Evolutionary conservation across 2,329 filamentous ascomycete species (phyloP).

Genomic region (Pyrenochaeta sp.): DNA sequence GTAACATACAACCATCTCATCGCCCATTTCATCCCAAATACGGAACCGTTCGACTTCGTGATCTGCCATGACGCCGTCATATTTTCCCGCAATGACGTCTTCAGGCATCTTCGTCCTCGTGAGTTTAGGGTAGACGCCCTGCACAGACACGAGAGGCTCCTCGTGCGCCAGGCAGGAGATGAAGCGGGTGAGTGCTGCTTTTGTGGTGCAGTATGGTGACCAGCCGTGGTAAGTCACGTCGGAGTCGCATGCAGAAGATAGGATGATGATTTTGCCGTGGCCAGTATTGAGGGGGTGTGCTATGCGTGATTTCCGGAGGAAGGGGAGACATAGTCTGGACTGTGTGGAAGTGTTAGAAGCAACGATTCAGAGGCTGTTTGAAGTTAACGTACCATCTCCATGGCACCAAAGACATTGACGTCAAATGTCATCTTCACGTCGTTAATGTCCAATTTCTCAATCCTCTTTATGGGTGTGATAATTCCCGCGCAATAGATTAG

Average conservation of each 20-base stretch:
- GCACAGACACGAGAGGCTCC: constrained; percentile 26
- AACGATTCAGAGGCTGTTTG: background rate
- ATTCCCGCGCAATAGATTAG: constrained; percentile 32
- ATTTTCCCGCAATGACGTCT: constrained; percentile 26
- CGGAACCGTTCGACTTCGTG: constrained; percentile 36
- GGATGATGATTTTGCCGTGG: constrained; percentile 27
- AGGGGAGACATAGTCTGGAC: constrained; percentile 27
- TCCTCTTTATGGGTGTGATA: constrained; percentile 29
- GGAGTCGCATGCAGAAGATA: constrained; percentile 30
- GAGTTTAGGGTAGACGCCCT: constrained; percentile 35
- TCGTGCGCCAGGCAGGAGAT: constrained; percentile 33
- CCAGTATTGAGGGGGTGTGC: constrained; percentile 23
- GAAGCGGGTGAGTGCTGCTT: constrained; percentile 35
- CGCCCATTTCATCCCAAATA: constrained; percentile 31
- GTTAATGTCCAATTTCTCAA: constrained; percentile 26
- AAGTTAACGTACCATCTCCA: constrained; percentile 26
- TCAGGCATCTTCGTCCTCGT: constrained; percentile 37
- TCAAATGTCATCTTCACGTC: constrained; percentile 26
- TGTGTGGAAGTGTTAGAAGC: constrained; percentile 5
- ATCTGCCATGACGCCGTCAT: constrained; percentile 32
- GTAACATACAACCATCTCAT: constrained; percentile 34
- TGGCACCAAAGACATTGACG: constrained; percentile 35
- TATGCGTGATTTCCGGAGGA: constrained; percentile 21
- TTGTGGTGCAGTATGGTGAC: constrained; percentile 33
- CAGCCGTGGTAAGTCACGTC: constrained; percentile 32